Evolutionary conservation across 2,329 filamentous ascomycete species (phyloP).

Genomic region (Apiospora pterosperma): DNA sequence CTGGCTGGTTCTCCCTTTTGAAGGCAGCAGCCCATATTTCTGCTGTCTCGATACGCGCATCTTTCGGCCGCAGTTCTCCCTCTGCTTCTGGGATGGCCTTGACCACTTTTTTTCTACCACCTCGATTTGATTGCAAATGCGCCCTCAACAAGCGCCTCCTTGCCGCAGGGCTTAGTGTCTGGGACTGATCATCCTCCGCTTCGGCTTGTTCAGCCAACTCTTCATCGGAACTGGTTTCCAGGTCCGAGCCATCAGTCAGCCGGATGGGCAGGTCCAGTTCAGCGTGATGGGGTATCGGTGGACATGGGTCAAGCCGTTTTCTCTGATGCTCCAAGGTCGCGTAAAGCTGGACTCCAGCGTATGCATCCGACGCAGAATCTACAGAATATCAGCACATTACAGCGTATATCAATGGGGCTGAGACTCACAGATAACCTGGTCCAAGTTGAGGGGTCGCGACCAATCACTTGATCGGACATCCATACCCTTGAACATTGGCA

Average conservation of each 20-base stretch:
- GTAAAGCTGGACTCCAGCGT: conserved; percentile 73
- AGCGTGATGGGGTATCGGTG: conserved; percentile 65
- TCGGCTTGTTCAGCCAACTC: conserved; percentile 8
- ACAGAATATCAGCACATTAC: conserved; percentile 21
- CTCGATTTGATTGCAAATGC: neutral
- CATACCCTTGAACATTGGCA: conserved; percentile 72
- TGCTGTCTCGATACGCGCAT: conserved; percentile 41
- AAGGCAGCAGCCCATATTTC: conserved; percentile 36
- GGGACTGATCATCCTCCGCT: neutral
- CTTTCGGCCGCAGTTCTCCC: conserved; percentile 21
- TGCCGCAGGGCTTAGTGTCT: conserved; percentile 8
- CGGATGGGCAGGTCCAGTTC: conserved; percentile 65
- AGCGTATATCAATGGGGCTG: neutral
- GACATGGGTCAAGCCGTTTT: conserved; percentile 61
- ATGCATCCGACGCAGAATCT: conserved; percentile 82
- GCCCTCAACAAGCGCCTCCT: conserved; percentile 8
- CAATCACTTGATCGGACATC: conserved; percentile 73
- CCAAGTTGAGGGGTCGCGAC: conserved; percentile 56
- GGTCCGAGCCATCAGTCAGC: conserved; percentile 41
- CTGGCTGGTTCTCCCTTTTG: conserved; percentile 23
- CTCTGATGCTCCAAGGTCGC: conserved; percentile 68
- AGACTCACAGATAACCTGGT: conserved; percentile 69
- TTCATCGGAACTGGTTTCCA: conserved; percentile 24
- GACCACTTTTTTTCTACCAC: neutral
- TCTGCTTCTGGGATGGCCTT: neutral